phyloP scores from a whole-genome alignment of 768 basidiomycete species.

The Boletellus emodensis region DNA sequence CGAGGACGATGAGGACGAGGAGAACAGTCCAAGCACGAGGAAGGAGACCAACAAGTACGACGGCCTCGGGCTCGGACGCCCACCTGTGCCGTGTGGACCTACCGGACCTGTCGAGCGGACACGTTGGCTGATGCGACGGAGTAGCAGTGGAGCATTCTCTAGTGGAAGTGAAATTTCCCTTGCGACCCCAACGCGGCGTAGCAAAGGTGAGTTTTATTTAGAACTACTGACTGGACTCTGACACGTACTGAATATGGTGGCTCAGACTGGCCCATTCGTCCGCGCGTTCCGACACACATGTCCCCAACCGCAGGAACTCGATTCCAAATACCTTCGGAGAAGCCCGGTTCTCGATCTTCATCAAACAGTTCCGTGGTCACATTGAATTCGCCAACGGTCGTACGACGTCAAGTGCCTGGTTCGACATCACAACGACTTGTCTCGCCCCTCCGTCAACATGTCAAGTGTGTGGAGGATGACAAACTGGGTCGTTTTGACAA shows the following conservation, averaged over 20 bases:
- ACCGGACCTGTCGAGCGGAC: constrained; percentile 39
- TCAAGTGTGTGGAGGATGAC: constrained; percentile 41
- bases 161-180: constrained; percentile 64
- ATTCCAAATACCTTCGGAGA: constrained; percentile 37
- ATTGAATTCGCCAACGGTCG: constrained; percentile 44
- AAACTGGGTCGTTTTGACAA: constrained; percentile 69
- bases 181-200: constrained; percentile 61
- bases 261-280: constrained; percentile 55
- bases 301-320: constrained; percentile 44
- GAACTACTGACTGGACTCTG: neutral
- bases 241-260: neutral
- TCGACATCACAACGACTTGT: constrained; percentile 22
- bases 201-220: constrained; percentile 46
- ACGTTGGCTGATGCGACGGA: constrained; percentile 68
- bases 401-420: constrained; percentile 31
- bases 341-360: constrained; percentile 55
- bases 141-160: constrained; percentile 79
- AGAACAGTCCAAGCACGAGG: constrained; percentile 59
- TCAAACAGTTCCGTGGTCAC: constrained; percentile 49
- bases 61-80: constrained; percentile 65
- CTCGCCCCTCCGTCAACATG: constrained; percentile 18
- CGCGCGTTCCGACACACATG: constrained; percentile 44
- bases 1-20: constrained; percentile 53
- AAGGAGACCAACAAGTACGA: constrained; percentile 51
- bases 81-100: constrained; percentile 31